Evolutionary conservation across 306 rosid species (phyloP), one percentile per base, ranked within the genome.

Genomic region (Alnus glutinosa): DNA sequence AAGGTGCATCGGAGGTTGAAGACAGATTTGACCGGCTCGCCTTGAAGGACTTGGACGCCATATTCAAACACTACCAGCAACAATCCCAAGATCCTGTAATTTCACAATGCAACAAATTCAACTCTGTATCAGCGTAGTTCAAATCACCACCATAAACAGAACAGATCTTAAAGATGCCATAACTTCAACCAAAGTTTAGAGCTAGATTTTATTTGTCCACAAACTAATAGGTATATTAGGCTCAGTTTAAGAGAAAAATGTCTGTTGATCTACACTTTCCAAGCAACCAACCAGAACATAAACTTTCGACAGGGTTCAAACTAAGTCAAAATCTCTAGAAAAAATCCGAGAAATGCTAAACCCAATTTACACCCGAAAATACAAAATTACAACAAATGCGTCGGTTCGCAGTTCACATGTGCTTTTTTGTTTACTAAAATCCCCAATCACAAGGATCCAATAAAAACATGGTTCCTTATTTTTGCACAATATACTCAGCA

Each of bases 21-120:
- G 97, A 91, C 37, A 87, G 75, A 85, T 83, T 85, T 15, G 92
- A 91, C 36, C 92, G 84, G 85, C 83, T 92, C 0, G 88, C 78
- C 64, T 83, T 90, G 74, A 89, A 91, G 7, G 91, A 83, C 80
- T 44, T 95, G 5, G 97, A 90, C 0, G 97, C 79, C 98, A 95
- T 95, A 1, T 37, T 85, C 67, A 51, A 86, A 71, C 63, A 51
- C 80, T 44, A 34, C 75, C 28, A 78, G 69, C 77, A 58, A 52
- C 47, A 78, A 16, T 39, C 77, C 55, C 46, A 75, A 74, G 57
- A 62, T 61, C 78, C 93, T 89, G 72, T 77, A 84, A 72, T 75
- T 85, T 69, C 77, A 44, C 81, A 84, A 67, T 16, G 37, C 19
- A n/a, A 57, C 48, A 58, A 57, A 68, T 77, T 68, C 64, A 86